Evolutionary conservation across 768 basidiomycete species (phyloP).

Genomic region (Russula abietina): DNA sequence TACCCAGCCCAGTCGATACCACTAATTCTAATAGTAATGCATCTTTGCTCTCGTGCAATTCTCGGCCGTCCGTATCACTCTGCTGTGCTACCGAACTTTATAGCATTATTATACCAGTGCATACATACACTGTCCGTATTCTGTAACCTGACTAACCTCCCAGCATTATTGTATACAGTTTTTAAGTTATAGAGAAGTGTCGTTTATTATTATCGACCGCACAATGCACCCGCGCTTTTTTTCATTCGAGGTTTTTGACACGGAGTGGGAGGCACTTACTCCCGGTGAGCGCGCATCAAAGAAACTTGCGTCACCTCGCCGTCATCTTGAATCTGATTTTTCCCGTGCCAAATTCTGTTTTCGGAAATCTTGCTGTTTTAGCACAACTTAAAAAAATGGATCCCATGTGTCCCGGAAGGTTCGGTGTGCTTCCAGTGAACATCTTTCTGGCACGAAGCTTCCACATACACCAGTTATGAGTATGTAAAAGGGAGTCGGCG

Average conservation of each 20-base stretch:
- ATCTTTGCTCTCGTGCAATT: constrained; percentile 27
- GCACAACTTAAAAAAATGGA: constrained; percentile 4
- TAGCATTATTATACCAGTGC: constrained; percentile 20
- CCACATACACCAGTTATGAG: background rate
- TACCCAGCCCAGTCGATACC: constrained; percentile 47
- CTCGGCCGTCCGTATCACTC: constrained; percentile 15
- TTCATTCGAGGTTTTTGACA: background rate
- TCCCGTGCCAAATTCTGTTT: constrained; percentile 15
- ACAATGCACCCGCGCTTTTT: background rate
- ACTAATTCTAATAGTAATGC: constrained; percentile 36
- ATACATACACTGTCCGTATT: constrained; percentile 17
- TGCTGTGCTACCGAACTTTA: constrained; percentile 20
- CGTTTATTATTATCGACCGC: constrained; percentile 2
- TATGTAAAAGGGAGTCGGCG: constrained; percentile 11
- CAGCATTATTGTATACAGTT: constrained; percentile 22
- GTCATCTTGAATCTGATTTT: background rate
- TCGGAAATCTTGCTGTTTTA: background rate
- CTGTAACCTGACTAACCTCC: constrained; percentile 16
- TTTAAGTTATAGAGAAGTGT: constrained; percentile 12
- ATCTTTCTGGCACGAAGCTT: constrained; percentile 11
- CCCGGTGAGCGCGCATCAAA: constrained; percentile 21
- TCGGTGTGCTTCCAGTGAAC: constrained; percentile 1
- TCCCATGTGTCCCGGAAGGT: background rate
- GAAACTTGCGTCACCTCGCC: constrained; percentile 1
- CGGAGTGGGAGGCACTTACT: too few species aligned